Evolutionary conservation across 2,329 filamentous ascomycete genomes (phyloP), one percentile per base, ranked within the genome.

Genomic region (Fragosphaeria purpurea): DNA sequence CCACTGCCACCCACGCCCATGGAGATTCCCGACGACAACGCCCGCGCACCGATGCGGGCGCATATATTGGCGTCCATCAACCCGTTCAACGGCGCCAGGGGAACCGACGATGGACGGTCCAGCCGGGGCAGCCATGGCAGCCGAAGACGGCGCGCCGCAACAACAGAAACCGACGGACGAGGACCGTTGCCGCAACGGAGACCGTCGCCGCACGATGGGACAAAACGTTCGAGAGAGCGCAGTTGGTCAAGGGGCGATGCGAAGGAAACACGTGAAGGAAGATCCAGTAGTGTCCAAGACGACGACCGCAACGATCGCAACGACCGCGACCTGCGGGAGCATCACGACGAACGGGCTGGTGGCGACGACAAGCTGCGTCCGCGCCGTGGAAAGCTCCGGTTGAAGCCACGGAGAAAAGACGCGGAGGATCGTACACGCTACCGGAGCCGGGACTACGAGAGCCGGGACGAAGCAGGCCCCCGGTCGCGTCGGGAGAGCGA

Each of bases 61-160:
- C 71, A 70, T 43, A 73, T 76, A 22, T 64, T 76, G 13, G 71
- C 70, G 6, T 76, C 73, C 6, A 71, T 74, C 57, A 74, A 75
- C 54, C 68, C 64, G 6, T 62, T 65, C 35, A 37, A 11, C 35
- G 35, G 35, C 11, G 35, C 35, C 35, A 11, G 35, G 35, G 35
- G 7, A 7, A 37, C 35, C 7, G 35, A 37, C 7, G 11, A 11
- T 11, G 11, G 35, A 7, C 48, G 51, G 7, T 47, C 42, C 31
- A 10, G 44, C 43, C 12, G 44, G 35, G 31, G 13, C 22, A 41
- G 33, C n/a, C 44, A 43, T 42, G 22, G 44, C 40, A 37, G 43
- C 13, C 37, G 34, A 37, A 34, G 40, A 42, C 30, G 40, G 30
- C 22, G 30, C 41, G 45, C 50, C 22, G 47, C 52, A 38, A 42